Conservation (phyloP, 2,329 filamentous ascomycete genomes). For the Alternaria alternata region DNA sequence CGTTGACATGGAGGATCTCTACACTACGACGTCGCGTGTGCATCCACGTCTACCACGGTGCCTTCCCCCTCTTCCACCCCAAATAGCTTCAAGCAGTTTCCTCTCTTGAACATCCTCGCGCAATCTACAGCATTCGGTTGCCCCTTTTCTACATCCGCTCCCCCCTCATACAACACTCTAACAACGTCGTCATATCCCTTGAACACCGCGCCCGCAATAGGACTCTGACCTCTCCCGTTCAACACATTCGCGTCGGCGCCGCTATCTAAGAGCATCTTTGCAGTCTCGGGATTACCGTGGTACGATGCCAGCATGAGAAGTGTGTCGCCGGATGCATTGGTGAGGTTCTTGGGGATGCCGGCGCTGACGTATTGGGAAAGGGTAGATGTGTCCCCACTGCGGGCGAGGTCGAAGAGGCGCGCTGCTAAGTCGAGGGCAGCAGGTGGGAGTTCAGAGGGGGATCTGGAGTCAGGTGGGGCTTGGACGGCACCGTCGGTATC, state of each 20-base stretch:
- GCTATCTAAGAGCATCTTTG: slow-evolving; percentile 66
- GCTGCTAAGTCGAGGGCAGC: slow-evolving; percentile 72
- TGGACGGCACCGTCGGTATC: slow-evolving; percentile 7
- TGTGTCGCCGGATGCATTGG: slow-evolving; percentile 77
- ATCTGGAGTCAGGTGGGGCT: slow-evolving; percentile 14
- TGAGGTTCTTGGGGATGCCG: slow-evolving; percentile 73
- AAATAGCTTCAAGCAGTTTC: slow-evolving; percentile 43
- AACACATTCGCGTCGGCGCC: slow-evolving; percentile 73
- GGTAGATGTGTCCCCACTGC: slow-evolving; percentile 64
- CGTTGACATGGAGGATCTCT: background rate
- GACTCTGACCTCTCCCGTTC: slow-evolving; percentile 74
- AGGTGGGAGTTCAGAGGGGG: slow-evolving; percentile 59
- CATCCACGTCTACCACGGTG: slow-evolving; percentile 9
- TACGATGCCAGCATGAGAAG: slow-evolving; percentile 78
- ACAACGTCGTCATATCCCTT: slow-evolving; percentile 73
- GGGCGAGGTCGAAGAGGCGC: slow-evolving; percentile 72
- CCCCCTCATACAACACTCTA: slow-evolving; percentile 57
- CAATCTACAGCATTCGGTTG: slow-evolving; percentile 58
- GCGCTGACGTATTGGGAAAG: slow-evolving; percentile 71
- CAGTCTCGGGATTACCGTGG: slow-evolving; percentile 69
- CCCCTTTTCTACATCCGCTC: slow-evolving; percentile 53
- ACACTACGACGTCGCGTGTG: slow-evolving; percentile 2
- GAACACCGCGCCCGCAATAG: slow-evolving; percentile 75
- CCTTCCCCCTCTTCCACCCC: slow-evolving; percentile 32
- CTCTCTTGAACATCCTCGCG: slow-evolving; percentile 57